Evolutionary conservation across 1,284 basidiomycete genomes (phyloP).

Genomic region (Leucoagaricus sp.): DNA sequence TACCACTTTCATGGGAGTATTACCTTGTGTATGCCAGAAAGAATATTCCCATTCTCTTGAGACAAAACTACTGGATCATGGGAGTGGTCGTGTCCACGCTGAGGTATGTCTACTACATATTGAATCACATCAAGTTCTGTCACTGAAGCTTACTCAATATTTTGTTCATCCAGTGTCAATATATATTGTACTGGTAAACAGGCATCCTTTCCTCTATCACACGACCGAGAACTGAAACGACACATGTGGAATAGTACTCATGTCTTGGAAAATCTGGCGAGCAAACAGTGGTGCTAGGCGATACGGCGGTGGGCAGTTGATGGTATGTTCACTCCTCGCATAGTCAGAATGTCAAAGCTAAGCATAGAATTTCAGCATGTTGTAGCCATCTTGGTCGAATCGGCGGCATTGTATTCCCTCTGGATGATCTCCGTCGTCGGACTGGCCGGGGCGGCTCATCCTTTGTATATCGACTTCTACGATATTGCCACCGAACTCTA

Average conservation of each 20-base stretch:
- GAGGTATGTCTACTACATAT: neutral
- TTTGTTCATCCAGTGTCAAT: neutral
- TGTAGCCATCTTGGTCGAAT: conserved; percentile 5
- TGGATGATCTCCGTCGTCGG: conserved; percentile 3
- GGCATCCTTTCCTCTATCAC: neutral
- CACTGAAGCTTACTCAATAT: neutral
- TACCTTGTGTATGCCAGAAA: conserved; percentile 8
- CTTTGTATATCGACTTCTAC: neutral
- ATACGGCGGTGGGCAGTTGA: conserved; percentile 6
- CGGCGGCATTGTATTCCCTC: conserved; percentile 3
- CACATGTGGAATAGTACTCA: neutral
- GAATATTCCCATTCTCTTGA: neutral
- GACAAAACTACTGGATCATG: conserved; percentile 3
- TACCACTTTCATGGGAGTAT: conserved; percentile 8
- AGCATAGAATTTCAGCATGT: neutral
- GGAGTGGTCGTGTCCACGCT: conserved; percentile 3
- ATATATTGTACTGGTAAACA: conserved; percentile 9
- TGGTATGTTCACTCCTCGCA: neutral
- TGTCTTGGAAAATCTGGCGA: conserved; percentile 3
- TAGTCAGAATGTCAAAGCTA: neutral
- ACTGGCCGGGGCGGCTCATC: neutral
- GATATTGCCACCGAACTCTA: conserved; percentile 7
- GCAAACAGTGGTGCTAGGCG: neutral
- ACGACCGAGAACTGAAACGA: neutral
- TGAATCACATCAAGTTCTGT: neutral